phyloP scores from a whole-genome alignment of 345 rosid species.

The Bruguiera gymnorhiza region DNA sequence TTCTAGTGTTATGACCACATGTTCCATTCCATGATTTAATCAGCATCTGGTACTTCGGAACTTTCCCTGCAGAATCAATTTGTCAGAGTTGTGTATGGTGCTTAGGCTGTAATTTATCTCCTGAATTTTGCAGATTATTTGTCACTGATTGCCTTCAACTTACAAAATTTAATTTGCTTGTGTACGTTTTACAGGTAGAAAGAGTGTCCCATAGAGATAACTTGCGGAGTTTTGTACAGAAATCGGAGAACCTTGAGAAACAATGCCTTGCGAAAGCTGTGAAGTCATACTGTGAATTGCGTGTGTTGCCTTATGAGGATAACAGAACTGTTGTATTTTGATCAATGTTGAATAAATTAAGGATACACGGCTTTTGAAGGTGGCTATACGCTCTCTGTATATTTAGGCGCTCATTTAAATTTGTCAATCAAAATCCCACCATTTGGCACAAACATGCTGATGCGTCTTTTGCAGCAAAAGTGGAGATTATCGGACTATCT shows the following conservation, averaged over 20 bases:
- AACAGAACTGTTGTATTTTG: slow-evolving; percentile 78
- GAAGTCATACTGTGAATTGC: slow-evolving; percentile 78
- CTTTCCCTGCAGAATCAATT: too few species aligned
- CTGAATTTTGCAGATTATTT: background rate
- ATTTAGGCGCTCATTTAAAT: background rate
- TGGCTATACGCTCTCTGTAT: background rate
- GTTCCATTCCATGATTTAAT: too few species aligned
- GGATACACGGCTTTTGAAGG: slow-evolving; percentile 2
- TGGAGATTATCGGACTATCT: too few species aligned
- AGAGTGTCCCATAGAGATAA: slow-evolving; percentile 90
- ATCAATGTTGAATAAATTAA: slow-evolving; percentile 1
- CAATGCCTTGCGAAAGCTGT: slow-evolving; percentile 80
- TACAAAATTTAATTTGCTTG: slow-evolving; percentile 7
- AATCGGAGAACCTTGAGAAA: slow-evolving; percentile 91
- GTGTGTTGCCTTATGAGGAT: slow-evolving; percentile 67
- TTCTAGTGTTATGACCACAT: too few species aligned
- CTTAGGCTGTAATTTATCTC: too few species aligned
- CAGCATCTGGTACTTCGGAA: too few species aligned
- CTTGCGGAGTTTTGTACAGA: slow-evolving; percentile 68
- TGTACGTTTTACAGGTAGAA: slow-evolving; percentile 65
- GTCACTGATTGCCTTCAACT: background rate
- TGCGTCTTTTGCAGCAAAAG: background rate
- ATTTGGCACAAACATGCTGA: background rate
- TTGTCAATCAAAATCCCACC: background rate
- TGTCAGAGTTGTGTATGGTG: too few species aligned